phyloP scores from a whole-genome alignment of 2,329 filamentous ascomycete genomes.

The Colletotrichum neosansevieriae region DNA sequence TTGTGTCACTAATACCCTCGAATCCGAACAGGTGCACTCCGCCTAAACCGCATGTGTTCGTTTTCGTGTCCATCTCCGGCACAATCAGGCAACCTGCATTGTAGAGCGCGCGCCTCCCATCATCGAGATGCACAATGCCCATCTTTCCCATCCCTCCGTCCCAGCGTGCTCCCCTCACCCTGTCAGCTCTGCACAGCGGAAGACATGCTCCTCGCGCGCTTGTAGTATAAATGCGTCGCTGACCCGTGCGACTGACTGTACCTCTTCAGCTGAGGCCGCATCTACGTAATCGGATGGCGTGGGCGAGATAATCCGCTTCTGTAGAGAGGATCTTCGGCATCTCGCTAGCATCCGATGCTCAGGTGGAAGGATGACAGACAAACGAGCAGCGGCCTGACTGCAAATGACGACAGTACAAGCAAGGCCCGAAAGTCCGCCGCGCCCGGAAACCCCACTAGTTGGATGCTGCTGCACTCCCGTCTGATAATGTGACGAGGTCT shows the following conservation, averaged over 20 bases:
- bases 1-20: conserved; percentile 21
- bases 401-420: conserved; percentile 35
- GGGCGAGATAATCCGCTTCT: conserved; percentile 14
- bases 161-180: conserved; percentile 14
- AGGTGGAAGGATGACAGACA: neutral
- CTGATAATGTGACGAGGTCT: conserved; percentile 14
- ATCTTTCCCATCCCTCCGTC: conserved; percentile 15
- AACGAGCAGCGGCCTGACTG: conserved; percentile 17
- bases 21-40: conserved; percentile 26
- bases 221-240: conserved; percentile 21
- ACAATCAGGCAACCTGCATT: conserved; percentile 31
- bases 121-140: conserved; percentile 26
- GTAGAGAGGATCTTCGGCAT: conserved; percentile 32
- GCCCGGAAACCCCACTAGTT: conserved; percentile 11
- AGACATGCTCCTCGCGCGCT: conserved; percentile 19
- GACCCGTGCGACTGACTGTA: conserved; percentile 31
- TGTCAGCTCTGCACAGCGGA: conserved; percentile 17
- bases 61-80: conserved; percentile 27
- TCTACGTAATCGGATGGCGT: conserved; percentile 36
- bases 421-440: conserved; percentile 37
- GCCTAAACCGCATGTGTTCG: conserved; percentile 30
- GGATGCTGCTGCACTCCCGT: conserved; percentile 25
- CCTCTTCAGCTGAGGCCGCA: conserved; percentile 27
- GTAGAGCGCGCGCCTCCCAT: conserved; percentile 5
- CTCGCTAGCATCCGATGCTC: conserved; percentile 22